phyloP scores from a whole-genome alignment of 805 yeast genomes.

The Sungouiella blattae region DNA sequence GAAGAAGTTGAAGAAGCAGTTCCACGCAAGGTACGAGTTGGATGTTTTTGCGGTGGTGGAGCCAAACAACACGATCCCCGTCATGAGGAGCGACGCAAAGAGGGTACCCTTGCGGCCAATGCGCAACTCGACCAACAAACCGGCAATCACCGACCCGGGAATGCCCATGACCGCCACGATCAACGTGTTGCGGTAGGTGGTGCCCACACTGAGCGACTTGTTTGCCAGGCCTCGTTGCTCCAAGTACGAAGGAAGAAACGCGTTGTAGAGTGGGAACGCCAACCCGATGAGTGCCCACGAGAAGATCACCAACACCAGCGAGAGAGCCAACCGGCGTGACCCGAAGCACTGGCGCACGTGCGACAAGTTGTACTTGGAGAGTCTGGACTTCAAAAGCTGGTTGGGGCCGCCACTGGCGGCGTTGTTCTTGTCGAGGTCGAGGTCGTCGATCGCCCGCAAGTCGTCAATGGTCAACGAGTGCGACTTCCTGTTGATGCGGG shows the following conservation, averaged over 20 bases:
- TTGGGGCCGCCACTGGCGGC: neutral
- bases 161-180: constrained; percentile 15
- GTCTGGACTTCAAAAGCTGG: constrained; percentile 4
- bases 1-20: constrained; percentile 44
- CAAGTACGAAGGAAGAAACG: constrained; percentile 36
- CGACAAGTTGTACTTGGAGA: constrained; percentile 21
- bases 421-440: constrained; percentile 16
- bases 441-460: constrained; percentile 41
- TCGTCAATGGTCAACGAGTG: constrained; percentile 45
- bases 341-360: constrained; percentile 49
- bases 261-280: constrained; percentile 16
- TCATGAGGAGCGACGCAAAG: constrained; percentile 46
- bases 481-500: constrained; percentile 42
- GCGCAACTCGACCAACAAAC: constrained; percentile 11
- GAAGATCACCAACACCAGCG: constrained; percentile 38
- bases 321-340: constrained; percentile 39
- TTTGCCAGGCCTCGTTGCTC: constrained; percentile 34
- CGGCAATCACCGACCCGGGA: constrained; percentile 13
- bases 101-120: constrained; percentile 17
- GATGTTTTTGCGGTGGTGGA: constrained; percentile 60
- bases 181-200: constrained; percentile 20
- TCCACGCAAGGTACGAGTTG: constrained; percentile 43
- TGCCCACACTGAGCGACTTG: constrained; percentile 26
- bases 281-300: constrained; percentile 51
- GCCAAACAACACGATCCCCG: constrained; percentile 58